These are phyloP conservation scores for Annulohypoxylon stygium DNA, from an alignment of 495 filamentous ascomycete genomes.

Conservation along the genomic window DNA sequence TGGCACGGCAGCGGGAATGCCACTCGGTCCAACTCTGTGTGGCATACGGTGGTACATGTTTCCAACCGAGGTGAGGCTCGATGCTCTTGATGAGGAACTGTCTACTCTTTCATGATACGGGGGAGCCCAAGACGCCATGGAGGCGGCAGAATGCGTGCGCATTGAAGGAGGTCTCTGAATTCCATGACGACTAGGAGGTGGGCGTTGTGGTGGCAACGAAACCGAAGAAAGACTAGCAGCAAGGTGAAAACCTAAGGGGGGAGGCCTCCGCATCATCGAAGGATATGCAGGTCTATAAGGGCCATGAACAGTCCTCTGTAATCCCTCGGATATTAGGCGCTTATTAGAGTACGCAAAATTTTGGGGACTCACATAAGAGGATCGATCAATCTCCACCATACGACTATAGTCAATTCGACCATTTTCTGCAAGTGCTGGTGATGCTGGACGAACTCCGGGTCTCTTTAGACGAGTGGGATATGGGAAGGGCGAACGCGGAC, in stretches of 20 bases:
- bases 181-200: conserved; percentile 43
- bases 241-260: conserved; percentile 47
- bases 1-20: conserved; percentile 44
- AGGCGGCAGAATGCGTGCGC: conserved; percentile 46
- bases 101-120: conserved; percentile 44
- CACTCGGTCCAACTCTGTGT: conserved; percentile 36
- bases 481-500: conserved; percentile 72
- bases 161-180: conserved; percentile 32
- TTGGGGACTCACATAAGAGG: conserved; percentile 55
- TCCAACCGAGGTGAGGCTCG: conserved; percentile 58
- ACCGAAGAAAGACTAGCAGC: conserved; percentile 57
- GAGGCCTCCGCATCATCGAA: conserved; percentile 53
- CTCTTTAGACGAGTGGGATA: conserved; percentile 75
- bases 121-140: conserved; percentile 46
- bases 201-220: conserved; percentile 49
- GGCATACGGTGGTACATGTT: conserved; percentile 56
- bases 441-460: conserved; percentile 73
- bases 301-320: conserved; percentile 58
- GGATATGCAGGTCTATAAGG: conserved; percentile 58
- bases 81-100: conserved; percentile 47
- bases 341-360: conserved; percentile 13
- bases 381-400: conserved; percentile 64
- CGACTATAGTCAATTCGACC: conserved; percentile 63
- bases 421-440: conserved; percentile 69
- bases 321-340: conserved; percentile 19